Percentiles rank a stretch among this genome's conserved stretches.
Conservation (phyloP, 2,329 filamentous ascomycete species). For the Apiospora arundinis region DNA sequence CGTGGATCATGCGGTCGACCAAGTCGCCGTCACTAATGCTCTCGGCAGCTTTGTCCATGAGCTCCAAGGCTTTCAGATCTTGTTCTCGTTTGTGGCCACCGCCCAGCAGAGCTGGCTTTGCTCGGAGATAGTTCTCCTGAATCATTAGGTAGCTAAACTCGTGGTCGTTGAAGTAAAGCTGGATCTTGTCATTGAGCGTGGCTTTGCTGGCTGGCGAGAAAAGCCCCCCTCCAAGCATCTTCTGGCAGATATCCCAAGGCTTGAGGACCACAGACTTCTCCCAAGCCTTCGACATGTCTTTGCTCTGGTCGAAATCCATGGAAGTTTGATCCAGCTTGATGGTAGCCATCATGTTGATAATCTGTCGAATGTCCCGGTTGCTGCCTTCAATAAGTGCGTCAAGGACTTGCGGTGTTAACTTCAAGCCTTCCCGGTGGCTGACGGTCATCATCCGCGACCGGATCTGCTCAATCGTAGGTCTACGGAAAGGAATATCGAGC, state of each 20-base stretch:
- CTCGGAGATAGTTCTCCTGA: constrained; percentile 94
- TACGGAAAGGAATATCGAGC: constrained; percentile 84
- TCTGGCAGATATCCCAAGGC: constrained; percentile 96
- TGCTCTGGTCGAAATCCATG: constrained; percentile 85
- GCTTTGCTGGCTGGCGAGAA: constrained; percentile 84
- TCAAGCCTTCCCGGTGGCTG: constrained; percentile 88
- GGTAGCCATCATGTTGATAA: constrained; percentile 98
- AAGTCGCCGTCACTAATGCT: constrained; percentile 98
- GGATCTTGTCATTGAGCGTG: constrained; percentile 95
- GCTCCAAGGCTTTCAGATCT: constrained; percentile 82
- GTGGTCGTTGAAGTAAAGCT: constrained; percentile 99
- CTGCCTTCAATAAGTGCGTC: constrained; percentile 95
- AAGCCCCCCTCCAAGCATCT: constrained; percentile 86
- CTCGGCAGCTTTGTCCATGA: constrained; percentile 86
- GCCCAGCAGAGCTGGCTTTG: constrained; percentile 71
- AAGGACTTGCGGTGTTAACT: constrained; percentile 81
- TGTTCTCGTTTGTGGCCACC: constrained; percentile 70
- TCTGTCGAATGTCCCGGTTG: constrained; percentile 94
- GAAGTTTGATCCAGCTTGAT: constrained; percentile 84
- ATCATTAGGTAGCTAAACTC: constrained; percentile 98
- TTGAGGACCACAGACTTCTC: constrained; percentile 97
- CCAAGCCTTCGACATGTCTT: constrained; percentile 96
- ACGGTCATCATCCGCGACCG: constrained; percentile 94
- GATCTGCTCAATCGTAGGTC: constrained; percentile 90
- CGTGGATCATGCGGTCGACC: constrained; percentile 97